These are phyloP conservation scores for Phytopythium ostracodes DNA, from an alignment of 352 stramenopile species.

Conservation along the genomic window DNA sequence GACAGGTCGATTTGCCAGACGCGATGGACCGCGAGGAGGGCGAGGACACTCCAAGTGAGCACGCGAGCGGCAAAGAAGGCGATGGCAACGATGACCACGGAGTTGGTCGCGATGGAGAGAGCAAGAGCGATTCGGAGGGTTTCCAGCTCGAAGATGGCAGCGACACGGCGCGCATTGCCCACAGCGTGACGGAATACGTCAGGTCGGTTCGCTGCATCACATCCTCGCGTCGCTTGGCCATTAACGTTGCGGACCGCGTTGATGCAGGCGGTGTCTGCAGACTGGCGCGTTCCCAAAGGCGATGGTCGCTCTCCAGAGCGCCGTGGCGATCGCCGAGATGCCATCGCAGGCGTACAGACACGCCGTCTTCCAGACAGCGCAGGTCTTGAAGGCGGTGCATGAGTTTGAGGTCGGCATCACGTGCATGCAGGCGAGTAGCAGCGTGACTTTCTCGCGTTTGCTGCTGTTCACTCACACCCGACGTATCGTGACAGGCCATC, in stretches of 20 bases:
- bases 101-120: background rate
- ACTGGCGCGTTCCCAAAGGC: slow-evolving; percentile 38
- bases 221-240: no score
- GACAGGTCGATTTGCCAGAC: background rate
- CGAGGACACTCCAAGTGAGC: background rate
- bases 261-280: slow-evolving; percentile 35
- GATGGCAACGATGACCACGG: background rate
- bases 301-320: slow-evolving; percentile 34
- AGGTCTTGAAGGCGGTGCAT: slow-evolving; percentile 29
- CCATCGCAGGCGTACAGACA: slow-evolving; percentile 21
- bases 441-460: background rate
- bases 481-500: slow-evolving; percentile 20
- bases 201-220: slow-evolving; percentile 10
- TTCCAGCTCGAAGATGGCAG: background rate
- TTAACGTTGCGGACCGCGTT: background rate
- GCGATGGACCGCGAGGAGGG: background rate
- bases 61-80: background rate
- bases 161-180: slow-evolving; percentile 15
- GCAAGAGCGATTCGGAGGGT: background rate
- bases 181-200: slow-evolving; percentile 17
- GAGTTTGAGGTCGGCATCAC: slow-evolving; percentile 28
- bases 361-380: slow-evolving; percentile 30
- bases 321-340: slow-evolving; percentile 33
- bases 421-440: slow-evolving; percentile 28
- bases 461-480: background rate